A percentile compares a stretch with the other conserved stretches of the same genome.
These are phyloP conservation scores for Glycine soja DNA, from an alignment of 306 rosid species.

Conservation along the genomic window DNA sequence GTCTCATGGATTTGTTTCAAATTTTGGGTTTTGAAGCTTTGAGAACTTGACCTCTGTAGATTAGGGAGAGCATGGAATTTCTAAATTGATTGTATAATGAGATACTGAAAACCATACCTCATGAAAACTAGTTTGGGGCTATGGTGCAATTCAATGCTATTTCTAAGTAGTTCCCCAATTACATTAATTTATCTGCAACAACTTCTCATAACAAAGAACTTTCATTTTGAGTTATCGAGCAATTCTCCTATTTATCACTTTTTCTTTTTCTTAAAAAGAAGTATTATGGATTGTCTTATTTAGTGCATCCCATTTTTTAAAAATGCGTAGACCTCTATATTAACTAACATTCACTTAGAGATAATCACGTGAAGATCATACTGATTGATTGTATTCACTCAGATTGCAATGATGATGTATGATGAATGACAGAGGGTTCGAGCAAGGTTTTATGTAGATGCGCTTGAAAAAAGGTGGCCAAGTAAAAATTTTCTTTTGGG, in stretches of 20 bases:
- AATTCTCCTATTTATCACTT: not conserved
- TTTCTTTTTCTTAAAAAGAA: not conserved
- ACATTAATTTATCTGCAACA: slow-evolving; percentile 23
- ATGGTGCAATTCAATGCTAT: slow-evolving; percentile 40
- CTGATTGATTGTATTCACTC: slow-evolving; percentile 83
- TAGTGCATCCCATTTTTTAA: slow-evolving; percentile 21
- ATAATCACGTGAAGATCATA: slow-evolving; percentile 56
- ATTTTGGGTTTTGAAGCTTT: slow-evolving; percentile 55
- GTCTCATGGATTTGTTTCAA: slow-evolving; percentile 61
- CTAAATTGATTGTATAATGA: slow-evolving; percentile 41
- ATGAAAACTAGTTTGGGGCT: slow-evolving; percentile 19
- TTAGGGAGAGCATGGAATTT: slow-evolving; percentile 51
- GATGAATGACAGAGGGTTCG: slow-evolving; percentile 85
- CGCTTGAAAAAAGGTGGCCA: slow-evolving; percentile 73
- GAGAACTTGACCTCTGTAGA: slow-evolving; percentile 54
- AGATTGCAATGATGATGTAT: slow-evolving; percentile 97
- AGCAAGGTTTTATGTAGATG: slow-evolving; percentile 69
- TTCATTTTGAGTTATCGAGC: slow-evolving; percentile 28
- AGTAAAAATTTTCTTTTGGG: slow-evolving; percentile 49
- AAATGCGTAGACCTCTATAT: slow-evolving; percentile 46
- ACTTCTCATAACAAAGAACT: slow-evolving; percentile 30
- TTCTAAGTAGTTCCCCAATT: slow-evolving; percentile 23
- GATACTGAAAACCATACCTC: slow-evolving; percentile 27
- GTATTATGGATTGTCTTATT: slow-evolving; percentile 33
- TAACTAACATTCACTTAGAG: slow-evolving; percentile 47